Base-by-base conservation (phyloP, 2,329 filamentous ascomycete species). In the Cladosporium sphaerospermum region DNA sequence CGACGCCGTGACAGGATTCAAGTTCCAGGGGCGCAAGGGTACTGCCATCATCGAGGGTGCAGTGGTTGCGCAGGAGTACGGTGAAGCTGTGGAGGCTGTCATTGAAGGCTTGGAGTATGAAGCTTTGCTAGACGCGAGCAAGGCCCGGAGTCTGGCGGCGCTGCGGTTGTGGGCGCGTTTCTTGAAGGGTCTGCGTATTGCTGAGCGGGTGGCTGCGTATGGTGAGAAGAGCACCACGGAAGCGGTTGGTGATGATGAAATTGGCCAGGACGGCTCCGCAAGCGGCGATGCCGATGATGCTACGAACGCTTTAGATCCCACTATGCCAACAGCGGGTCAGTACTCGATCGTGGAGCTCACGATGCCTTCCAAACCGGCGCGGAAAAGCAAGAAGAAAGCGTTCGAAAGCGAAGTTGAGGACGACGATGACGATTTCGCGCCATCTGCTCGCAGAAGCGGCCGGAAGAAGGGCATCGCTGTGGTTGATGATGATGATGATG, bases 1-100 rank as follows among this genome's bases (percentile, higher is more conserved):
- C 2, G 89, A 92, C 32, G 93, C 93, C 0, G 82, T 99, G 4
- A 93, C 86, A 0, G 92, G 92, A 0, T 99, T 97, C 64, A 78
- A 85, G 36, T 99, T 97, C 72, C 85, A 83, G 64, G 90, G 90
- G 1, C 82, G 89, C 2, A 84, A 89, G 53, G 92, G 92, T 13
- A 96, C 89, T 2, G 90, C 93, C 1, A 79, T 96, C 2, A 72
- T 93, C 2, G 79, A 82, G 36, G 93, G 93, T 2, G 80, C 86
- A 1, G 83, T 99, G 0, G 82, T 95, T 1, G 85, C 90, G 0
- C 67, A 71, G 13, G 86, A 92, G 66, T 82, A 84, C 56, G 77
- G 75, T 7, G 88, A 91, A 52, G 90, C 86, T 0, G 77, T 96
- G 0, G 72, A 80, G 54, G 83, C 81, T 4, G 84, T 88, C 0